Evolutionary conservation across 768 basidiomycete genomes (phyloP).

Genomic region (Melanogaster broomeanus): DNA sequence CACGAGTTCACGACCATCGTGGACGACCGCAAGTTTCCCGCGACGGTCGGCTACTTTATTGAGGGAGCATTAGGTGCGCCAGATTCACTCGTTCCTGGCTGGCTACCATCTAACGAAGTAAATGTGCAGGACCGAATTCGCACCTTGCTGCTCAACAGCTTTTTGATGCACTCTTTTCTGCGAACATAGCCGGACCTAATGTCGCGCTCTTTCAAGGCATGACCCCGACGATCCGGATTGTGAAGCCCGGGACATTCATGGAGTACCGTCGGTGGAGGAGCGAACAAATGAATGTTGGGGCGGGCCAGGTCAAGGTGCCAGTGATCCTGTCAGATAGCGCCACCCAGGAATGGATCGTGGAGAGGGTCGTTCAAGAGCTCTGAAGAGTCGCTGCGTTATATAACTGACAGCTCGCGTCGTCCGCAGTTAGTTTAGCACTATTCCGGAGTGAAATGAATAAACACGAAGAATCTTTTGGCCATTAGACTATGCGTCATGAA

Average conservation of each 20-base stretch:
- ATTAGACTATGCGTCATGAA: no score
- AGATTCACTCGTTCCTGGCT: background rate
- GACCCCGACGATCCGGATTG: slow-evolving; percentile 12
- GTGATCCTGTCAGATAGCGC: slow-evolving; percentile 5
- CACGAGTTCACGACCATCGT: slow-evolving; percentile 15
- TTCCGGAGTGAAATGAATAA: no score
- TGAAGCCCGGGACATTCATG: slow-evolving; percentile 11
- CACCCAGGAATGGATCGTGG: slow-evolving; percentile 7
- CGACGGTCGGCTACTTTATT: slow-evolving; percentile 16
- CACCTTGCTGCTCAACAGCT: background rate
- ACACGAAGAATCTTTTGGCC: no score
- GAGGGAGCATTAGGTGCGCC: slow-evolving; percentile 11
- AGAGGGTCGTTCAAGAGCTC: slow-evolving; percentile 8
- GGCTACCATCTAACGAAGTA: background rate
- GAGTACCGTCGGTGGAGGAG: slow-evolving; percentile 9
- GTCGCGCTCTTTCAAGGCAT: background rate
- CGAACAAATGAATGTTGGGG: slow-evolving; percentile 5
- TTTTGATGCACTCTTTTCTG: slow-evolving; percentile 4
- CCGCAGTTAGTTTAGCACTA: no score
- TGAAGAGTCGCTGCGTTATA: background rate
- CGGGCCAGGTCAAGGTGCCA: slow-evolving; percentile 17
- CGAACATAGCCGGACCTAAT: background rate
- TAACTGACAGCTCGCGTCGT: no score
- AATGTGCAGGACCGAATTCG: background rate
- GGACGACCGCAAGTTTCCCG: slow-evolving; percentile 9